Percentiles rank a stretch among this genome's conserved stretches.
These are phyloP conservation scores for Detonula confervacea DNA, from an alignment of 352 stramenopile genomes.

Conservation along the genomic window DNA sequence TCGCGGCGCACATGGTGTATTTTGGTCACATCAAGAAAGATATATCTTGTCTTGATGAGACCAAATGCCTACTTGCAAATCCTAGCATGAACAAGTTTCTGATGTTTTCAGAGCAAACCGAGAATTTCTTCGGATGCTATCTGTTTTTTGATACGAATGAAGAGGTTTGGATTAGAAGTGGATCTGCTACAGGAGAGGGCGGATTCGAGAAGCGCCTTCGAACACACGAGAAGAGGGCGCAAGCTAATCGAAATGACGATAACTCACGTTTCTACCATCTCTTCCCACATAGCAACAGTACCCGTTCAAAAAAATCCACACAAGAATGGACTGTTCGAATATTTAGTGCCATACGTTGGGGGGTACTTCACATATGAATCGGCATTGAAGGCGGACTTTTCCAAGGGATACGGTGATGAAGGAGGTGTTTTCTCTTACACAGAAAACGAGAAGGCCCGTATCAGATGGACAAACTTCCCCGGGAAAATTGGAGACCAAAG, in stretches of 20 bases:
- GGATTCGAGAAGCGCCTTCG: conserved; percentile 1
- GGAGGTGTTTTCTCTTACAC: not conserved
- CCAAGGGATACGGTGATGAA: not conserved
- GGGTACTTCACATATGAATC: not conserved
- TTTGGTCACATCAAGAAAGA: conserved; percentile 31
- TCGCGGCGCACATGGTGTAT: conserved; percentile 45
- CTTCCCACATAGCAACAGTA: not conserved
- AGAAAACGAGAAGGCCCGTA: not conserved
- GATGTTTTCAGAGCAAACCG: not conserved
- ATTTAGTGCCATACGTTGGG: not conserved
- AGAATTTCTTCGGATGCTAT: not conserved
- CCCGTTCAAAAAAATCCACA: not conserved
- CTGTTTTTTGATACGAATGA: conserved; percentile 1
- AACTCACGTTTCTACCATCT: conserved; percentile 9
- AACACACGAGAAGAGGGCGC: not conserved
- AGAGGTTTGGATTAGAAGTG: conserved; percentile 3
- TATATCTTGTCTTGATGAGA: conserved; percentile 24
- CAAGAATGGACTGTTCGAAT: not conserved
- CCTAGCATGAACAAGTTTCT: conserved; percentile 2
- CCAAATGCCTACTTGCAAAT: conserved; percentile 13
- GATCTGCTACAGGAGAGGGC: not conserved
- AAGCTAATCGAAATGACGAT: not conserved
- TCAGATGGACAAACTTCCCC: not conserved
- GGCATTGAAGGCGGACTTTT: not conserved
- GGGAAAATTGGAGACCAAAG: not conserved